These are phyloP conservation scores for Wickerhamiella hasegawae DNA, from an alignment of 805 yeast genomes.

Conservation along the genomic window DNA sequence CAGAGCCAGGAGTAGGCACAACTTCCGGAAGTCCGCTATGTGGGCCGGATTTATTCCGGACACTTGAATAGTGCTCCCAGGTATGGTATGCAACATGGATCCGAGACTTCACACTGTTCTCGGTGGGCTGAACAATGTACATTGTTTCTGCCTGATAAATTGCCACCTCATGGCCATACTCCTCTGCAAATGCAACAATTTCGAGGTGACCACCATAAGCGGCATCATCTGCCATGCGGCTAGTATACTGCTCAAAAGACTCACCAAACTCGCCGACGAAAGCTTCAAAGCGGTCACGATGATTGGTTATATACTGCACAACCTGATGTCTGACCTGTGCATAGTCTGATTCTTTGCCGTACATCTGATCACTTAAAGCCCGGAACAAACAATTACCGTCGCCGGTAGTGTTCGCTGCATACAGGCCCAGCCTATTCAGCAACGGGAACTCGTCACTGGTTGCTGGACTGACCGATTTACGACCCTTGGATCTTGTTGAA, in stretches of 20 bases:
- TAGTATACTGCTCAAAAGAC: conserved; percentile 21
- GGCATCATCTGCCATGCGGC: conserved; percentile 24
- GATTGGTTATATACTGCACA: conserved; percentile 19
- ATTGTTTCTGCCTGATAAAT: conserved; percentile 24
- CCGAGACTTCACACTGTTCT: conserved; percentile 1
- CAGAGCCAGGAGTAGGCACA: conserved; percentile 1
- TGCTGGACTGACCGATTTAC: too few relatives aligned
- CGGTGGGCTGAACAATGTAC: conserved; percentile 20
- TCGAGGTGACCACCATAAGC: conserved; percentile 28
- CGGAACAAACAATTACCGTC: conserved; percentile 30
- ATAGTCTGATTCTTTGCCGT: conserved; percentile 22
- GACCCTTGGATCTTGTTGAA: too few relatives aligned
- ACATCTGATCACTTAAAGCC: conserved; percentile 26
- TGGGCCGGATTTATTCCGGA: conserved; percentile 25
- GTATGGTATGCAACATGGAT: conserved; percentile 27
- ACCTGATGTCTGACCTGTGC: conserved; percentile 18
- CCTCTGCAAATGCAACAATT: conserved; percentile 26
- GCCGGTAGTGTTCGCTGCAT: conserved; percentile 24
- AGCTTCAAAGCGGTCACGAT: conserved; percentile 19
- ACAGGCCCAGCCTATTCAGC: conserved; percentile 20
- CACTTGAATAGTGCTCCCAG: conserved; percentile 30
- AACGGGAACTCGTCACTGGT: conserved; percentile 25
- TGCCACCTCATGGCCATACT: conserved; percentile 19
- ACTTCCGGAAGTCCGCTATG: conserved; percentile 21
- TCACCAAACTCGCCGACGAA: conserved; percentile 23